Conservation (phyloP, 345 rosid genomes). For the Syzygium jambos region DNA sequence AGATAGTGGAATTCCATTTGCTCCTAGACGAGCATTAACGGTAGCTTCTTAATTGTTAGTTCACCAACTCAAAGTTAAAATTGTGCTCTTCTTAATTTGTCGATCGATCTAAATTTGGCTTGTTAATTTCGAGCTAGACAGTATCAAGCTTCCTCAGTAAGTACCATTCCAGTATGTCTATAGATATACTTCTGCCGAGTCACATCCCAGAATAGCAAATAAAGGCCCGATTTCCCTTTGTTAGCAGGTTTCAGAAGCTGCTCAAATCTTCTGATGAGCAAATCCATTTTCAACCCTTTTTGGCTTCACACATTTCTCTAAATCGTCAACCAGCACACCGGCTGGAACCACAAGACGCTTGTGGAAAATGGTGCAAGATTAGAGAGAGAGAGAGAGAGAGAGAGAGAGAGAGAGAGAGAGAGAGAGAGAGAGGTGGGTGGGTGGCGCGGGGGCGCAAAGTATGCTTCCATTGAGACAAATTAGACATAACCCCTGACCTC, state of each 20-base stretch:
- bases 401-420: too few relatives aligned
- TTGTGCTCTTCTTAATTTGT: background rate
- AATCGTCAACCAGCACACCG: too few relatives aligned
- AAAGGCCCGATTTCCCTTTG: background rate
- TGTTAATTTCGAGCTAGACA: background rate
- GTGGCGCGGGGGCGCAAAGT: background rate
- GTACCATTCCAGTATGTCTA: background rate
- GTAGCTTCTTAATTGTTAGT: background rate
- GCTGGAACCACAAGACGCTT: too few relatives aligned
- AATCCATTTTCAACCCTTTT: background rate
- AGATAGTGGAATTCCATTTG: background rate
- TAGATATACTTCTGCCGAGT: background rate
- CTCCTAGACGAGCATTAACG: background rate
- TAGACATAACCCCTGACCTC: background rate
- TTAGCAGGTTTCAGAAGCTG: background rate
- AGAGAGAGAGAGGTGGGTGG: too few relatives aligned
- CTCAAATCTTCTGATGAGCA: background rate
- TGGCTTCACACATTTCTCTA: background rate
- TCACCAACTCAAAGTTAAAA: background rate
- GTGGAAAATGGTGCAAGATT: too few relatives aligned
- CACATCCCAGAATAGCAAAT: background rate
- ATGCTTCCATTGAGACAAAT: background rate
- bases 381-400: too few relatives aligned
- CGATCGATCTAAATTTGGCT: background rate
- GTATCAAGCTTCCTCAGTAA: background rate